A percentile compares a stretch with the other conserved stretches of the same genome.
These are phyloP conservation scores for sweet orange (Citrus sinensis) DNA, from an alignment of 345 rosid species.

Conservation along the genomic window DVS_A1.0 CM039165.1:13798001-13798500, in stretches of 20 bases:
- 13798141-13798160: neutral
- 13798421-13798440: no score
- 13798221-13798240: neutral
- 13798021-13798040: conserved; percentile 88
- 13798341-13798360: neutral
- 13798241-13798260: conserved; percentile 1
- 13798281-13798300: neutral
- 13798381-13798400: no score
- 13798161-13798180: neutral
- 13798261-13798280: neutral
- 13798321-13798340: neutral
- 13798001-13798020: conserved; percentile 17
- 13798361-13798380: no score
- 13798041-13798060: conserved; percentile 78
- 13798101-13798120: neutral
- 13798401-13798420: no score
- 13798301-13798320: neutral
- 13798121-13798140: neutral
- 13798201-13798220: neutral
- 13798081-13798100: conserved; percentile 15
- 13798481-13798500: no score
- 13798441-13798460: no score
- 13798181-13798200: neutral
- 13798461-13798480: no score
- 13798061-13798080: conserved; percentile 87